Conservation (phyloP, 257 asterid genomes). For the Solanum pinnatisectum region DNA sequence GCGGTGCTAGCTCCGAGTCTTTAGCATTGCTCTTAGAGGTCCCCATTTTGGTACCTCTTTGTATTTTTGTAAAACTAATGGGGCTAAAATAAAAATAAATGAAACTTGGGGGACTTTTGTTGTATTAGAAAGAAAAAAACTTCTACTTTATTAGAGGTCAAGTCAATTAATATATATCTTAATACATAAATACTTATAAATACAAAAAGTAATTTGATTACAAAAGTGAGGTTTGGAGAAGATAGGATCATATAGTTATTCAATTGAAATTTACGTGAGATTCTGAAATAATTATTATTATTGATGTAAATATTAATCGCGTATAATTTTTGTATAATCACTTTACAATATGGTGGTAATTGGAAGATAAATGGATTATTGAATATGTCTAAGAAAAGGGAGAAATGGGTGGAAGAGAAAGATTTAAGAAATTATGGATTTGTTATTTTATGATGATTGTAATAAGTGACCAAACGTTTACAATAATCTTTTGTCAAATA, state of each 20-base stretch:
- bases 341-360: background rate
- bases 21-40: background rate
- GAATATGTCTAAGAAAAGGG: background rate
- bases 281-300: background rate
- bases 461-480: background rate
- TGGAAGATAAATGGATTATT: background rate
- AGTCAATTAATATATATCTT: background rate
- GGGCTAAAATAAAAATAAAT: background rate
- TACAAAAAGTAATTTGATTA: no score
- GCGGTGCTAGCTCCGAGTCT: conserved; percentile 2
- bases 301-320: background rate
- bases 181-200: background rate
- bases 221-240: background rate
- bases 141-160: background rate
- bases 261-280: background rate
- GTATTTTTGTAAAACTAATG: background rate
- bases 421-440: background rate
- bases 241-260: background rate
- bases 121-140: background rate
- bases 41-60: background rate
- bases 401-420: background rate
- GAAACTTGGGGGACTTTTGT: background rate
- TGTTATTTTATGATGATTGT: background rate
- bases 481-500: background rate
- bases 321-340: background rate